Evolutionary conservation across 2,329 filamentous ascomycete genomes (phyloP).

Genomic region (Escovopsis sp.): DNA sequence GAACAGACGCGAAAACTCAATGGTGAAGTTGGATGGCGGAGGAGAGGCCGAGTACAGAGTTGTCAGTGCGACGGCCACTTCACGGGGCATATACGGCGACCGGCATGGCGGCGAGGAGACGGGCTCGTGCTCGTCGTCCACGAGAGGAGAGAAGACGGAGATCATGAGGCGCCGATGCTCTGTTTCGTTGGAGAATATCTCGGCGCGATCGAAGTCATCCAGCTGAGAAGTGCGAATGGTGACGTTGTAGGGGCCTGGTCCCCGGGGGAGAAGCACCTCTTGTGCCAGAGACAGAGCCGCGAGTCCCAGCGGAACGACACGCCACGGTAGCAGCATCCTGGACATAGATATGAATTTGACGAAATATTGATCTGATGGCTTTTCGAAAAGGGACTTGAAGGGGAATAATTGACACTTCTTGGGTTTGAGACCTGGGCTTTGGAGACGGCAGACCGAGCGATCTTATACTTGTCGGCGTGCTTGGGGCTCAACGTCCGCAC

Average conservation of each 20-base stretch:
- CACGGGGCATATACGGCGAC: slow-evolving; percentile 4
- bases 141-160: slow-evolving; percentile 5
- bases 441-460: too few species aligned
- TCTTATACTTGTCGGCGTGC: too few species aligned
- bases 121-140: not conserved
- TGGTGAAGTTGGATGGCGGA: slow-evolving; percentile 1
- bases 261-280: not conserved
- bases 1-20: slow-evolving; percentile 1
- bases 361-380: too few species aligned
- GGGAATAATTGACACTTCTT: too few species aligned
- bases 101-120: slow-evolving; percentile 1
- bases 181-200: slow-evolving; percentile 1
- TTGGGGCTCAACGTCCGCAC: too few species aligned
- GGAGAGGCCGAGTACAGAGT: not conserved
- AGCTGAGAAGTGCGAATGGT: slow-evolving; percentile 4
- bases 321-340: too few species aligned
- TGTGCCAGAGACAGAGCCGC: slow-evolving; percentile 1
- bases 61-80: not conserved
- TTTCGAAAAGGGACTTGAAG: too few species aligned
- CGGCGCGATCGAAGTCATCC: slow-evolving; percentile 3
- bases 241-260: slow-evolving; percentile 1
- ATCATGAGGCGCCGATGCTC: slow-evolving; percentile 4
- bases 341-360: too few species aligned
- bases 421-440: too few species aligned
- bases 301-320: too few species aligned